Conservation (phyloP, 2,329 filamentous ascomycete species). For the Neonectria coccinea region DNA sequence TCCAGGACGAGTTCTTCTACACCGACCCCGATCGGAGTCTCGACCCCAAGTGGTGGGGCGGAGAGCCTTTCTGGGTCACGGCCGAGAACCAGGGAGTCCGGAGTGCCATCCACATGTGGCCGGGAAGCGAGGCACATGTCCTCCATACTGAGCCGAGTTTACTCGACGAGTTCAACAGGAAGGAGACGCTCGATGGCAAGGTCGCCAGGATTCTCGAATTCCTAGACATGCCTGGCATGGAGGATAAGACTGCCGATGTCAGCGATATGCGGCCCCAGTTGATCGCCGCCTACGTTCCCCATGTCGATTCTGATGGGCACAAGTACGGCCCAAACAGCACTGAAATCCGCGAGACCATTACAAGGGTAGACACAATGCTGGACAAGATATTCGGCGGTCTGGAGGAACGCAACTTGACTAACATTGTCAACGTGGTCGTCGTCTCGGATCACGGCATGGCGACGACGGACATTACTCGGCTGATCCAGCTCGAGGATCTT, state of each 20-base stretch:
- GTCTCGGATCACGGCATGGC: slow-evolving; percentile 99
- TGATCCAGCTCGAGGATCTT: slow-evolving; percentile 91
- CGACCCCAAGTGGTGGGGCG: slow-evolving; percentile 92
- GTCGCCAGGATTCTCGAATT: slow-evolving; percentile 83
- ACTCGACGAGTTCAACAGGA: slow-evolving; percentile 85
- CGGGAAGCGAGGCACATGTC: slow-evolving; percentile 91
- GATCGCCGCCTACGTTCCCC: slow-evolving; percentile 93
- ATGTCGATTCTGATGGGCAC: slow-evolving; percentile 90
- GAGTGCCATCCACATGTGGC: slow-evolving; percentile 97
- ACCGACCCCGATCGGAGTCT: slow-evolving; percentile 81
- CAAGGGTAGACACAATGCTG: slow-evolving; percentile 85
- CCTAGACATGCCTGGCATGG: slow-evolving; percentile 82
- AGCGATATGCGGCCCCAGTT: slow-evolving; percentile 81
- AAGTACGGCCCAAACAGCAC: slow-evolving; percentile 94
- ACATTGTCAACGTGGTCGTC: slow-evolving; percentile 93
- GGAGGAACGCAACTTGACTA: slow-evolving; percentile 82
- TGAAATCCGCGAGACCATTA: slow-evolving; percentile 83
- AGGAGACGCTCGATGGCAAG: slow-evolving; percentile 80
- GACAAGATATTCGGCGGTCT: slow-evolving; percentile 80
- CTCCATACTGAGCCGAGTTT: slow-evolving; percentile 79
- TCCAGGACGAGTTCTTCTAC: slow-evolving; percentile 87
- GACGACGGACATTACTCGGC: slow-evolving; percentile 81
- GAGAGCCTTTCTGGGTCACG: slow-evolving; percentile 93
- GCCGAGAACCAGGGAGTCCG: slow-evolving; percentile 85
- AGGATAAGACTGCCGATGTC: slow-evolving; percentile 63